Base-by-base conservation (phyloP, 2,329 filamentous ascomycete genomes). In the Microcyclospora tardicrescens region DNA sequence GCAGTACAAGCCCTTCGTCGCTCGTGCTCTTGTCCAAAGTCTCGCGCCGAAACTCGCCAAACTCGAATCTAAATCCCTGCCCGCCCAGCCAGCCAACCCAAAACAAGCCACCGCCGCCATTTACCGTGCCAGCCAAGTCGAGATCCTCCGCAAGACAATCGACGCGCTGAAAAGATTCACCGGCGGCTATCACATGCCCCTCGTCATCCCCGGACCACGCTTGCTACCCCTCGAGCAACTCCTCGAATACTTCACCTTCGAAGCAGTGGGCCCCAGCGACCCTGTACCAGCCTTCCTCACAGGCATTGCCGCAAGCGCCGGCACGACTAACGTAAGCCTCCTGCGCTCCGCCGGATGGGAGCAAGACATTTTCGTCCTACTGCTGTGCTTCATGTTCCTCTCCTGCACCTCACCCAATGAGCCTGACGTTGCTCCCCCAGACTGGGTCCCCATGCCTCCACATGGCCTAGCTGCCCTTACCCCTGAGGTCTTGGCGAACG, bases 351-450 rank as follows among this genome's bases (percentile, higher is more conserved):
- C 58, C 1, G 55, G 57, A 10, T 57, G 57, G 51, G 59, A 61
- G 38, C 56, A 61, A 27, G 55, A 60, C 33, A 46, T 58, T 11
- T 57, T 58, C 39, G 57, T 59, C 1, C 40, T 61, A 19, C 44
- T 56, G 6, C 45, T 61, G 9, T 58, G 55, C 41, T 55, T 45
- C 33, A 29, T 48, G 38, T 31, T 38, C 43, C 38, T 46, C 37
- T 28, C 44, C 11, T 3, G 61, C 73, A 11, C 73, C 69, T 8
- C n/a, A 13, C 28, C n/a, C 10, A 3, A 14, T 37, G 35, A 24
- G 4, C 24, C n/a, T 8, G 30, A 12, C 15, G 10, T n/a, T 9
- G 34, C 14, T 35, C 16, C 93, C 70, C 93, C 85, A 0, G 93
- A 28, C 35, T 40, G 11, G 32, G 13, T 34, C 8, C 40, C 42